These are phyloP conservation scores for Mycena capillaripes DNA, from an alignment of 768 basidiomycete genomes.

Conservation along the genomic window DNA sequence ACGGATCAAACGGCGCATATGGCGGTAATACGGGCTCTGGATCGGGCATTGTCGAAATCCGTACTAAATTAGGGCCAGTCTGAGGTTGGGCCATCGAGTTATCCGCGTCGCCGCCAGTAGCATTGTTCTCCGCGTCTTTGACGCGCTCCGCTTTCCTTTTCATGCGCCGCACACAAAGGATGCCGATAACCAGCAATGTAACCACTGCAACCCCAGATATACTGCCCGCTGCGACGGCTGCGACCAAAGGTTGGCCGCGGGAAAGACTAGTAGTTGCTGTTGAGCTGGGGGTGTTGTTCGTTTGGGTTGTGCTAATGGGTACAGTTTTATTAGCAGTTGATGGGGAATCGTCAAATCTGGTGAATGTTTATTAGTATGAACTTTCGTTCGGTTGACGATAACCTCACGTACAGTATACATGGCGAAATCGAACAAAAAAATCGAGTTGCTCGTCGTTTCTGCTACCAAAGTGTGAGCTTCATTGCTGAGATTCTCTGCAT, in stretches of 20 bases:
- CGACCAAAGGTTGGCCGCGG: not conserved
- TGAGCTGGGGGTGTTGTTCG: not conserved
- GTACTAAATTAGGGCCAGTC: no score
- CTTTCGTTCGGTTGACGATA: no score
- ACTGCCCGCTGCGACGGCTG: slow-evolving; percentile 8
- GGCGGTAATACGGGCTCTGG: not conserved
- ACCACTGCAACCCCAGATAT: not conserved
- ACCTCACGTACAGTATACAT: slow-evolving; percentile 20
- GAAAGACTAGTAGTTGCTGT: not conserved
- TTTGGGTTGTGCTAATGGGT: not conserved
- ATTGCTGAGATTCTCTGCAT: not conserved
- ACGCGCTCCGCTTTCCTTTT: not conserved
- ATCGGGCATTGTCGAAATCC: not conserved
- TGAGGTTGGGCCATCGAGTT: not conserved
- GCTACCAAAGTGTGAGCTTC: slow-evolving; percentile 13
- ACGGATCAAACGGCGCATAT: not conserved
- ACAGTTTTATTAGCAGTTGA: not conserved
- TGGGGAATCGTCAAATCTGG: slow-evolving; percentile 7
- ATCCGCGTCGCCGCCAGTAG: not conserved
- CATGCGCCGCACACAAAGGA: not conserved
- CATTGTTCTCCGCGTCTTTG: not conserved
- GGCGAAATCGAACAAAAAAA: slow-evolving; percentile 16
- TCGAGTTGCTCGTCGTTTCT: slow-evolving; percentile 4
- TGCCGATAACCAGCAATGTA: not conserved
- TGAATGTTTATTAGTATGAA: not conserved